Percentiles rank a stretch among this genome's conserved stretches.
Conservation (phyloP, 768 basidiomycete genomes). For the Kwoniella sp. region DNA sequence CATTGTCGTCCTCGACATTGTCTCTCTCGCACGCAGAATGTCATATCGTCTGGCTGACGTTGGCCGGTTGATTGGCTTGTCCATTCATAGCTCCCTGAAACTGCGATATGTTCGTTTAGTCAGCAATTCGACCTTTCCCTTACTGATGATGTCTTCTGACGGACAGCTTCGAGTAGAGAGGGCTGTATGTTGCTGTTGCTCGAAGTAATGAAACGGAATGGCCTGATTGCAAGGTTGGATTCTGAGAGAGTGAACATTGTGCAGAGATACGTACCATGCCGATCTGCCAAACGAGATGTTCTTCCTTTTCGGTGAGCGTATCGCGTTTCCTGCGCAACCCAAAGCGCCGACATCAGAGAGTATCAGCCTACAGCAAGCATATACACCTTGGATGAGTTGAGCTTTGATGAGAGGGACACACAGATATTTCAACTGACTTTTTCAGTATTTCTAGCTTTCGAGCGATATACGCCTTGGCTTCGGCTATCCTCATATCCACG, state of each 20-base stretch:
- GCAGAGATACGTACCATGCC: conserved; percentile 24
- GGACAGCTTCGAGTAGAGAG: too few species aligned
- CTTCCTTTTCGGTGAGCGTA: conserved; percentile 22
- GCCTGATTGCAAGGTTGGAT: background rate
- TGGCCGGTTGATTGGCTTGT: background rate
- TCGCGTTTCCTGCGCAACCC: conserved; percentile 17
- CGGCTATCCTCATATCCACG: conserved; percentile 20
- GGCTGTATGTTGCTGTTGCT: too few species aligned
- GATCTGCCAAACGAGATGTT: conserved; percentile 35
- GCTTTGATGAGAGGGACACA: background rate
- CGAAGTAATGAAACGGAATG: background rate
- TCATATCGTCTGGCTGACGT: background rate
- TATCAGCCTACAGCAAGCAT: too few species aligned
- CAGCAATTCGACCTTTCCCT: too few species aligned
- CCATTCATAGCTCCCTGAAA: conserved; percentile 3
- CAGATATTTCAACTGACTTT: conserved; percentile 21
- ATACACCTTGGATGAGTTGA: background rate
- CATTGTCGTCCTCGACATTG: background rate
- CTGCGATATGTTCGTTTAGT: too few species aligned
- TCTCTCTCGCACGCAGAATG: too few species aligned
- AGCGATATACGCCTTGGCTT: conserved; percentile 25
- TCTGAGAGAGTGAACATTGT: too few species aligned
- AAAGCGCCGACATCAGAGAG: background rate
- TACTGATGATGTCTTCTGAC: too few species aligned
- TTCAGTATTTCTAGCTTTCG: conserved; percentile 29